Evolutionary conservation across 1,284 basidiomycete genomes (phyloP), one percentile per base, ranked within the genome.

Genomic region (Agaricales sp.): DNA sequence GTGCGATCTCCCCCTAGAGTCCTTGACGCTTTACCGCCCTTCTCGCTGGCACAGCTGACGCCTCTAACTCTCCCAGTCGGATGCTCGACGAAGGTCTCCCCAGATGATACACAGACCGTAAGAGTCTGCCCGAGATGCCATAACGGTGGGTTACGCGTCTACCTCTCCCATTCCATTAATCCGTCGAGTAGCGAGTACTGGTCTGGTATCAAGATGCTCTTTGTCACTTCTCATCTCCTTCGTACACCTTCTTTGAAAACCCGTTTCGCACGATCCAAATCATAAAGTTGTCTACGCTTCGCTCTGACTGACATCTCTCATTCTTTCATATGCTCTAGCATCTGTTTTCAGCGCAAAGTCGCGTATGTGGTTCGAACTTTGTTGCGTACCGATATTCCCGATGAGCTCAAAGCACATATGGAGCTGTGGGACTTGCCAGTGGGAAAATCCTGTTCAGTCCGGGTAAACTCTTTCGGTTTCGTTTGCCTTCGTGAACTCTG

Each of bases 371-470:
- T 71, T 77, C 55, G 74, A 77, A 55, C 50, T 77, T 18, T 78
- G 69, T 56, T 74, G 71, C 56, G 63, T 77, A 11, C 75, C 71
- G 19, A 59, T 77, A 47, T 61, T 77, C 23, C 75, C 75, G 0
- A 62, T 78, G 60, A 60, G 50, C 20, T 66, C 70, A 3, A 65
- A 60, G 19, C 67, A 64, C 44, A 58, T 78, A n/a, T 77, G 75
- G 75, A 60, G 70, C 52, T 78, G 75, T 58, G 62, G 65, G 14
- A 73, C 75, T 51, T 77, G 75, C 54, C 70, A 76, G 49, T 71
- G 75, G 63, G 61, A 63, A 51, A 63, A 71, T 14, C 65, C 67
- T 43, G 39, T 43, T 18, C n/a, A 18, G 16, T 4, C 39, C 18
- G 39, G n/a, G 39, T 18, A 11, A 16, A 16, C 39, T 18, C 21